phyloP scores from a whole-genome alignment of 176 grass and related monocot species.

The Cymbopogon citratus region DNA sequence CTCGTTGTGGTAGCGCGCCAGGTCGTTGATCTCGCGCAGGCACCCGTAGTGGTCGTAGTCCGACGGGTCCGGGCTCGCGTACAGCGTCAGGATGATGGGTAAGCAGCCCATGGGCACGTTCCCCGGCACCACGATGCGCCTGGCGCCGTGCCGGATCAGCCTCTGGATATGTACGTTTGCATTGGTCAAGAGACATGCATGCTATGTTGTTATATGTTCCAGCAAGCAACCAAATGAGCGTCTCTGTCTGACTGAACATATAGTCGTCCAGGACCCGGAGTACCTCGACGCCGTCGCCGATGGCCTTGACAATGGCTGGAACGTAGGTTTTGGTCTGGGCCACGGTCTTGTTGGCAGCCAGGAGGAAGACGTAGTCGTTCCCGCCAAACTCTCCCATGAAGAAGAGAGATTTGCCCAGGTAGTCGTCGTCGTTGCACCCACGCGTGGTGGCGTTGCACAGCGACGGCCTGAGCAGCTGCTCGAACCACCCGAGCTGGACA shows the following conservation, averaged over 20 bases:
- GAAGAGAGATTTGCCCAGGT: slow-evolving; percentile 37
- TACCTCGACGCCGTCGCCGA: slow-evolving; percentile 35
- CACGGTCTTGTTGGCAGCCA: slow-evolving; percentile 28
- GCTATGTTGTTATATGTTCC: no score
- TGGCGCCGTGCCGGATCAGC: slow-evolving; percentile 32
- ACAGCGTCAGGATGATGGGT: slow-evolving; percentile 30
- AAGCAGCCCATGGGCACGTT: slow-evolving; percentile 45
- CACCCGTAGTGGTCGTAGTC: slow-evolving; percentile 45
- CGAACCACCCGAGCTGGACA: slow-evolving; percentile 51
- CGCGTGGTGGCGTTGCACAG: neutral
- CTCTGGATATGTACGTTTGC: slow-evolving; percentile 12
- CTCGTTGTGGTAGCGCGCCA: slow-evolving; percentile 36
- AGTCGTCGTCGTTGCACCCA: neutral
- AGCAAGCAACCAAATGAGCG: no score
- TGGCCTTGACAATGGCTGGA: slow-evolving; percentile 31
- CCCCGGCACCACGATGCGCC: slow-evolving; percentile 28
- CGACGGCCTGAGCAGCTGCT: slow-evolving; percentile 36
- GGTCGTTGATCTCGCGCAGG: slow-evolving; percentile 23
- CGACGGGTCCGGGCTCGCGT: slow-evolving; percentile 16
- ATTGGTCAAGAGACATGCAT: neutral
- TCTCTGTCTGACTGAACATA: no score
- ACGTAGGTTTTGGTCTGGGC: neutral
- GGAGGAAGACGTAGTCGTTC: slow-evolving; percentile 46
- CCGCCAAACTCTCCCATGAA: slow-evolving; percentile 61
- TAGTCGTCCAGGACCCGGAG: no score